phyloP scores from a whole-genome alignment of 345 rosid genomes.

The Cardamine resedifolia region DNA sequence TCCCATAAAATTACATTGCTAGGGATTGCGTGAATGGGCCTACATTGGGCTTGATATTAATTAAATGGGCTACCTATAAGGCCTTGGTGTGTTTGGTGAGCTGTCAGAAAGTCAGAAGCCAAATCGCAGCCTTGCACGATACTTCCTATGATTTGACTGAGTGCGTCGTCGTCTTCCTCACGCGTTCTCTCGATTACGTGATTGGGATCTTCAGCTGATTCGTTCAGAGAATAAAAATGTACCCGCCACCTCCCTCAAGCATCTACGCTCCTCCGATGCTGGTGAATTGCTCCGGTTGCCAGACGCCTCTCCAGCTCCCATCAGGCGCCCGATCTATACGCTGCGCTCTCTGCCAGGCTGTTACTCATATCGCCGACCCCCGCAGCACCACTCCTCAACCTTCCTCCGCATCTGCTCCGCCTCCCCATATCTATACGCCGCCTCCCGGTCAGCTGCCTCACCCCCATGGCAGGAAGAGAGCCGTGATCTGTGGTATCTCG shows the following conservation, averaged over 20 bases:
- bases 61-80: neutral
- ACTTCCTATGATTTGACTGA: neutral
- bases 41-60: neutral
- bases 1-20: too few species aligned
- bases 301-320: constrained; percentile 75
- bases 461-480: constrained; percentile 71
- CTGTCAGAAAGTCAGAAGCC: neutral
- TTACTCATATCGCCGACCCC: constrained; percentile 73
- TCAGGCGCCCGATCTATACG: constrained; percentile 77
- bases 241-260: constrained; percentile 43
- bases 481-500: constrained; percentile 86
- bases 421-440: constrained; percentile 56
- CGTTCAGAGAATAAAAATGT: constrained; percentile 31
- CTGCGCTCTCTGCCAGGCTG: constrained; percentile 71
- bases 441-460: constrained; percentile 57
- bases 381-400: constrained; percentile 49
- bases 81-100: constrained; percentile 5
- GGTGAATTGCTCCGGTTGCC: constrained; percentile 76
- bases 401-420: constrained; percentile 30
- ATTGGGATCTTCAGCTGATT: constrained; percentile 20
- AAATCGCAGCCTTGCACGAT: neutral
- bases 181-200: constrained; percentile 16
- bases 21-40: neutral
- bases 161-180: constrained; percentile 31
- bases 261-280: constrained; percentile 51